Base-by-base conservation (phyloP, 2,329 filamentous ascomycete species). In the Graphilbum sp. region DNA sequence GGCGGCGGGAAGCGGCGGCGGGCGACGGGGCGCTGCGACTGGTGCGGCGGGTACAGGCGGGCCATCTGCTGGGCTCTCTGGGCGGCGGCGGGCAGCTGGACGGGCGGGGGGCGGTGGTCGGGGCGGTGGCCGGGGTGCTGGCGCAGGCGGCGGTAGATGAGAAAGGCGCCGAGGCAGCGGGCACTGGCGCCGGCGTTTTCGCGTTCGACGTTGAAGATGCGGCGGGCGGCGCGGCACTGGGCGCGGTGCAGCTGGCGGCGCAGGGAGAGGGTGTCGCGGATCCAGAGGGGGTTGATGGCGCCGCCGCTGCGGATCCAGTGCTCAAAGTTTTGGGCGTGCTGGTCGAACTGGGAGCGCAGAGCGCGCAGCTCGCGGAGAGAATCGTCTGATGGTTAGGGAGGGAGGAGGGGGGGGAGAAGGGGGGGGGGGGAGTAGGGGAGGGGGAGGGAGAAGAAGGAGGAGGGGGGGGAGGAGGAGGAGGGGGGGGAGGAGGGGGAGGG, bases 81-180 rank as follows among this genome's bases (percentile, higher is more conserved):
- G n/a, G n/a, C n/a, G n/a, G n/a, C 53, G 5, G 44, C 44, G 6
- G 50, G 47, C 16, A 46, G 30, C 18, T 23, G 23, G 7, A 12
- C 8, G 32, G 24, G 24, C 13, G 35, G 6, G 8, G 31, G 20
- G n/a, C 24, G 23, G 24, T 18, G 5, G 30, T 19, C 32, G 16
- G 12, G 15, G 27, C n/a, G 17, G 21, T 13, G 30, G 18, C 18
- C 10, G 32, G 11, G 15, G 8, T 34, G 50, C 34, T 58, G 53
- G 38, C 63, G 60, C 46, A 70, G 66, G 32, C 61, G 59, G 8
- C 69, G 60, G 46, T 66, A 59, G 5, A 74, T 61, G 37, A 72
- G 59, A 43, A 68, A 66, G 10, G 69, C 71, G 34, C 71, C 71
- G 2, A 75, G 60, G 44, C 71, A 75, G 3, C 68, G 61, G 4